Evolutionary conservation across 140 eudicot species (phyloP).

Genomic region (Senecio squalidus): DNA sequence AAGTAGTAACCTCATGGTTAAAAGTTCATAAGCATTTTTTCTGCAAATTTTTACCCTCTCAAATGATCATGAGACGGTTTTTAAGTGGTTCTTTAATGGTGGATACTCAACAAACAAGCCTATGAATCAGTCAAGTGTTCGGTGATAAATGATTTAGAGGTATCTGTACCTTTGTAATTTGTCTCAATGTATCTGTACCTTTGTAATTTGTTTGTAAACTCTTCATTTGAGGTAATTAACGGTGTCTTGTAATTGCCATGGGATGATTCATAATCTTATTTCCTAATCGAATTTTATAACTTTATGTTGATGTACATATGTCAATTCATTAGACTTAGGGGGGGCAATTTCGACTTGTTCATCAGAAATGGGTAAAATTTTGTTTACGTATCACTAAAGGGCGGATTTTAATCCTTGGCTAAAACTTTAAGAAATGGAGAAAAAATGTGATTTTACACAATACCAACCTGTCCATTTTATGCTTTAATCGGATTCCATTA

Average conservation of each 20-base stretch:
- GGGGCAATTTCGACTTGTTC: not conserved
- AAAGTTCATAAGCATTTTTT: constrained; percentile 26
- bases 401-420: too few species aligned
- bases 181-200: constrained; percentile 21
- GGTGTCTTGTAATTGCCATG: constrained; percentile 1
- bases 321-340: not conserved
- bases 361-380: too few species aligned
- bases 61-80: constrained; percentile 9
- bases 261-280: not conserved
- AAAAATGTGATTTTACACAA: too few species aligned
- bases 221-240: constrained; percentile 23
- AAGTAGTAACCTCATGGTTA: constrained; percentile 46
- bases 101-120: constrained; percentile 31
- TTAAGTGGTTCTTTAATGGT: constrained; percentile 25
- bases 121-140: constrained; percentile 34
- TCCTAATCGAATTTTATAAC: not conserved
- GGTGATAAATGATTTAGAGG: constrained; percentile 39
- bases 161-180: constrained; percentile 28
- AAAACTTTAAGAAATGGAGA: too few species aligned
- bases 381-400: too few species aligned
- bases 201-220: constrained; percentile 34
- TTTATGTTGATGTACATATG: not conserved
- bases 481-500: too few species aligned
- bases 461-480: too few species aligned
- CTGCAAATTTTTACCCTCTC: constrained; percentile 21